Conservation (phyloP, 495 filamentous ascomycete species). For the Beverwykella pulmonaria region DNA sequence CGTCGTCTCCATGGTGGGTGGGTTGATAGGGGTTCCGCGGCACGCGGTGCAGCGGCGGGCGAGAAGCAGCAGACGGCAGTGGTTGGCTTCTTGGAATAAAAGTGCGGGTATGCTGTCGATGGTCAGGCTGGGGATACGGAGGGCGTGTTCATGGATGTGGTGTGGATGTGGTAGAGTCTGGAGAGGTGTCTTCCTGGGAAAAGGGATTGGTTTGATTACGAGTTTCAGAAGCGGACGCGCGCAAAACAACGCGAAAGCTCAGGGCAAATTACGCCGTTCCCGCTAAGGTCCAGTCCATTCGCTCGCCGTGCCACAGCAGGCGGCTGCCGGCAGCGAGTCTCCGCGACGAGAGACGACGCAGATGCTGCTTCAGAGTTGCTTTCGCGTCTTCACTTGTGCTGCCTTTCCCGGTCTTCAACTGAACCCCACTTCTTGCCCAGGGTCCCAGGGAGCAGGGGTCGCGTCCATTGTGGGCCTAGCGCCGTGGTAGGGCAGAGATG, state of each 20-base stretch:
- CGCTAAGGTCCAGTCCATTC: slow-evolving; percentile 7
- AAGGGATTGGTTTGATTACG: slow-evolving; percentile 13
- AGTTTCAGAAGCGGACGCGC: slow-evolving; percentile 28
- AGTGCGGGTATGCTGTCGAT: background rate
- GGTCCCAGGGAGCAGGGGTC: background rate
- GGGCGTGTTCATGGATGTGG: background rate
- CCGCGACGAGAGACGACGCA: background rate
- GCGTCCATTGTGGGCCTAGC: background rate
- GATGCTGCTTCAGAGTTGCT: slow-evolving; percentile 5
- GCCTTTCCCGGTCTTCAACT: too few species aligned
- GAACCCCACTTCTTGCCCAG: background rate
- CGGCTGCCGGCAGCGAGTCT: background rate
- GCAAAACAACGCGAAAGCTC: slow-evolving; percentile 23
- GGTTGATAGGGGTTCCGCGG: background rate
- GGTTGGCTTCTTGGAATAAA: background rate
- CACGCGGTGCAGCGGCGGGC: slow-evolving; percentile 3
- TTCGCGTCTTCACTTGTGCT: background rate
- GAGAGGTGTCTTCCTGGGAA: background rate
- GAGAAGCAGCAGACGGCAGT: background rate
- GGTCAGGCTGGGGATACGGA: background rate
- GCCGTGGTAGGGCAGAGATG: background rate
- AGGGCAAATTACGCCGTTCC: background rate
- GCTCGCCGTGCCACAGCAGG: background rate
- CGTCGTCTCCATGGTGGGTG: slow-evolving; percentile 7
- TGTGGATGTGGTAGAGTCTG: background rate